These are phyloP conservation scores for Neobulgaria alba DNA, from an alignment of 2,329 filamentous ascomycete species.

Conservation along the genomic window DNA sequence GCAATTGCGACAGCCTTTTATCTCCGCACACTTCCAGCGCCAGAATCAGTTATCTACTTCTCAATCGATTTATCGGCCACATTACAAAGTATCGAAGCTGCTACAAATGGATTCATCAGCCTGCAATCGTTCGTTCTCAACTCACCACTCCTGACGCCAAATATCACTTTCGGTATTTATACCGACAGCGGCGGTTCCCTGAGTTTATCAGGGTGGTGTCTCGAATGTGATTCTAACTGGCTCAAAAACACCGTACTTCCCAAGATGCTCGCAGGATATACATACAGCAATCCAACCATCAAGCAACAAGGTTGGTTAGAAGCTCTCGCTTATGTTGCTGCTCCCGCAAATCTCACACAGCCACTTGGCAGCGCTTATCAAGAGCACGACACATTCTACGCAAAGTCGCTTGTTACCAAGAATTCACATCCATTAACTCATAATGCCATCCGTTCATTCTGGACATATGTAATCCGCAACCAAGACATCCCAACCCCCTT, in stretches of 20 bases:
- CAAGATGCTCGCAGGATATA: slow-evolving; percentile 32
- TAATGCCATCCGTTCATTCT: slow-evolving; percentile 8
- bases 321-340: slow-evolving; percentile 23
- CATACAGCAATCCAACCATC: slow-evolving; percentile 17
- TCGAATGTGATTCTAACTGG: slow-evolving; percentile 28
- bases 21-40: slow-evolving; percentile 29
- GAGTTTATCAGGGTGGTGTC: slow-evolving; percentile 33
- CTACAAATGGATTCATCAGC: slow-evolving; percentile 29
- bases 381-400: slow-evolving; percentile 43
- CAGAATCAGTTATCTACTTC: slow-evolving; percentile 22
- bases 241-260: slow-evolving; percentile 32
- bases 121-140: slow-evolving; percentile 34
- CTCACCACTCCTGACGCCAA: slow-evolving; percentile 32
- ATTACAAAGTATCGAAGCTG: slow-evolving; percentile 12
- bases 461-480: slow-evolving; percentile 8
- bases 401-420: slow-evolving; percentile 42
- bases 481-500: slow-evolving; percentile 10
- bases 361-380: slow-evolving; percentile 32
- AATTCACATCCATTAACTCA: slow-evolving; percentile 6
- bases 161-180: slow-evolving; percentile 35
- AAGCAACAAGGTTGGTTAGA: slow-evolving; percentile 27
- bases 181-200: slow-evolving; percentile 30
- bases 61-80: slow-evolving; percentile 12
- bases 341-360: slow-evolving; percentile 18
- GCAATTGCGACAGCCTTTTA: slow-evolving; percentile 29